Conservation (phyloP, 2,329 filamentous ascomycete species). For the Penicillium nordicum region DNA sequence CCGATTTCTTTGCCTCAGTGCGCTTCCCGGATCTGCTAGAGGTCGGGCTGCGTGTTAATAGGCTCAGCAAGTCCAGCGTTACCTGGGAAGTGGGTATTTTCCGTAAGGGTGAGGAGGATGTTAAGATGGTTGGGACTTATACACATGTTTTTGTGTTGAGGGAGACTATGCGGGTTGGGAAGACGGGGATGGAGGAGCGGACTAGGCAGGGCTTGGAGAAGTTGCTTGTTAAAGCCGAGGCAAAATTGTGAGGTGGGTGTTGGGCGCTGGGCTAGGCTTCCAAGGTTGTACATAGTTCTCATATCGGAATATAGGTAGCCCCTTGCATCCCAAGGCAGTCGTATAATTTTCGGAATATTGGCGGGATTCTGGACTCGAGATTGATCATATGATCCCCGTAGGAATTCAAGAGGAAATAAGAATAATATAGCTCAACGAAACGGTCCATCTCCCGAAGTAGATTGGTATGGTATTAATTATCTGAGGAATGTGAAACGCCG, state of each 20-base stretch:
- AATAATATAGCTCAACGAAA: not conserved
- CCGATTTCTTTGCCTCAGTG: constrained; percentile 78
- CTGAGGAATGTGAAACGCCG: not conserved
- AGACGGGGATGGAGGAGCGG: constrained; percentile 49
- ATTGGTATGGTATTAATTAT: constrained; percentile 1
- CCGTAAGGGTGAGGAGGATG: constrained; percentile 65
- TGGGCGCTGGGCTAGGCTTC: not conserved
- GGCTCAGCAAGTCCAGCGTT: constrained; percentile 80
- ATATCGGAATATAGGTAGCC: not conserved
- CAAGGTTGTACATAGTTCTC: constrained; percentile 4
- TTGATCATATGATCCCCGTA: not conserved
- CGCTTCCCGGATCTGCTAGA: constrained; percentile 80
- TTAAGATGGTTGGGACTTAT: constrained; percentile 81
- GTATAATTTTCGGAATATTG: not conserved
- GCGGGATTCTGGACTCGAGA: not conserved
- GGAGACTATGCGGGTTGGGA: constrained; percentile 63
- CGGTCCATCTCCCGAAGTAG: not conserved
- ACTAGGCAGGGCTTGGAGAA: constrained; percentile 55
- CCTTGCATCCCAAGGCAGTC: not conserved
- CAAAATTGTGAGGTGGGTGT: constrained; percentile 27
- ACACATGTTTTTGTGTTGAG: constrained; percentile 86
- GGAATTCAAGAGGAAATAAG: not conserved
- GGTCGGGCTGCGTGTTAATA: constrained; percentile 75
- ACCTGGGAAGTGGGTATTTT: constrained; percentile 89
- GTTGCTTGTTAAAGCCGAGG: constrained; percentile 42